Evolutionary conservation across 106 monocot genomes (phyloP).

Genomic region (Agapanthus africanus): DNA sequence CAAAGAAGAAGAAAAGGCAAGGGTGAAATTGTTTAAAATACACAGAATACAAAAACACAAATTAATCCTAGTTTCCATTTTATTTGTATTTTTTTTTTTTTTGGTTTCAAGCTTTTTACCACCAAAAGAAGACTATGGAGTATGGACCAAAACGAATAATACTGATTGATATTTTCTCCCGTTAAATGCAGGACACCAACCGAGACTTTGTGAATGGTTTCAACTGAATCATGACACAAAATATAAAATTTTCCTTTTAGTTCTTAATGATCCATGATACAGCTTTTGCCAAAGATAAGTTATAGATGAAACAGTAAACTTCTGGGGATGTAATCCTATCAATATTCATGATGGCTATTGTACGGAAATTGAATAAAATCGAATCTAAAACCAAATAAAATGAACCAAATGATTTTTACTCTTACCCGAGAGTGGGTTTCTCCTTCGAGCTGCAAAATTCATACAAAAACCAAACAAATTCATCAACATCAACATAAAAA

Average conservation of each 20-base stretch:
- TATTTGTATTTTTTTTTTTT: too few relatives aligned
- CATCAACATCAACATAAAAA: background rate
- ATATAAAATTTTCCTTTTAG: background rate
- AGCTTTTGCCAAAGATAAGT: too few relatives aligned
- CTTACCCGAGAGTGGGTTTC: conserved; percentile 98
- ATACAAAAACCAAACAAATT: background rate
- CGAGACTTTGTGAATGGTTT: too few relatives aligned
- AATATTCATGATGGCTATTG: background rate
- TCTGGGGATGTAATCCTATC: background rate
- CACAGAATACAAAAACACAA: too few relatives aligned
- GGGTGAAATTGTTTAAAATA: too few relatives aligned
- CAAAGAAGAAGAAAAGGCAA: too few relatives aligned
- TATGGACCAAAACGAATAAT: too few relatives aligned
- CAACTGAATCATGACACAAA: background rate
- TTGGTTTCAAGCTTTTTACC: too few relatives aligned
- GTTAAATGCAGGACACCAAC: too few relatives aligned
- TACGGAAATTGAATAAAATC: background rate
- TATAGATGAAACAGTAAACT: background rate
- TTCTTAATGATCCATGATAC: too few relatives aligned
- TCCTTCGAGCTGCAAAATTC: conserved; percentile 86
- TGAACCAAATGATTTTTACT: background rate
- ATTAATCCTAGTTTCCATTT: too few relatives aligned
- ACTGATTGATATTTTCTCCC: too few relatives aligned
- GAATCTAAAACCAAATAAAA: background rate
- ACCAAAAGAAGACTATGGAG: background rate